phyloP scores from a whole-genome alignment of 108 stramenopile genomes.

The Skeletonema marinoi region DNA sequence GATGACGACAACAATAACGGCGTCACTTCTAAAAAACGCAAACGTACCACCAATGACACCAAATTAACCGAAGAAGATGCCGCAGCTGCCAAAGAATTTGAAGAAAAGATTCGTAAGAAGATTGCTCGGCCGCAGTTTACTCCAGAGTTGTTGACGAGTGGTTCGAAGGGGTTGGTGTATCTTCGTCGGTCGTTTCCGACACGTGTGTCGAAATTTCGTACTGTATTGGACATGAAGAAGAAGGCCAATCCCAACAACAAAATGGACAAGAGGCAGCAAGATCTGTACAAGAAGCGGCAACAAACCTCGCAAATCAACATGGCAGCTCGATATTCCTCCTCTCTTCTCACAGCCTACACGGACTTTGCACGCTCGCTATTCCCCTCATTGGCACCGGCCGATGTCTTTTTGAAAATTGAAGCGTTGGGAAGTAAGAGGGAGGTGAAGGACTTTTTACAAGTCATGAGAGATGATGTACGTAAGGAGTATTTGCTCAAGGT shows the following conservation, averaged over 20 bases:
- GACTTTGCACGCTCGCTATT: constrained; percentile 56
- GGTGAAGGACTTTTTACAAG: constrained; percentile 57
- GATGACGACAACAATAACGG: constrained; percentile 25
- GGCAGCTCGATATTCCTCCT: constrained; percentile 48
- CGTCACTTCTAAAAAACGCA: constrained; percentile 15
- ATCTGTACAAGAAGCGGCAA: constrained; percentile 32
- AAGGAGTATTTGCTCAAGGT: constrained; percentile 61
- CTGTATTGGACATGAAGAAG: not conserved
- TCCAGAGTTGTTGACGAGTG: constrained; percentile 36
- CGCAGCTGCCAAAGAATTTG: constrained; percentile 39
- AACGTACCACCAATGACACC: constrained; percentile 19
- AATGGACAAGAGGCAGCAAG: constrained; percentile 8
- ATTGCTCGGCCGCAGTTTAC: constrained; percentile 49
- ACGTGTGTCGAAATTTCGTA: constrained; percentile 18
- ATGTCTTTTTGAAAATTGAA: constrained; percentile 61
- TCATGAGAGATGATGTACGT: constrained; percentile 67
- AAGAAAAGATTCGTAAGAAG: constrained; percentile 42
- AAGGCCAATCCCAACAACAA: not conserved
- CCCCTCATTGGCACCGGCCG: constrained; percentile 61
- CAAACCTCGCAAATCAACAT: constrained; percentile 21
- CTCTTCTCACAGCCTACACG: constrained; percentile 56
- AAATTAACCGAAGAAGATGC: constrained; percentile 38
- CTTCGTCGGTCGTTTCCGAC: constrained; percentile 41
- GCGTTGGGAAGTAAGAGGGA: constrained; percentile 53
- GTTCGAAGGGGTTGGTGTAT: constrained; percentile 47